Conservation (phyloP, 768 basidiomycete genomes). For the Russula griseocarnosa region DNA sequence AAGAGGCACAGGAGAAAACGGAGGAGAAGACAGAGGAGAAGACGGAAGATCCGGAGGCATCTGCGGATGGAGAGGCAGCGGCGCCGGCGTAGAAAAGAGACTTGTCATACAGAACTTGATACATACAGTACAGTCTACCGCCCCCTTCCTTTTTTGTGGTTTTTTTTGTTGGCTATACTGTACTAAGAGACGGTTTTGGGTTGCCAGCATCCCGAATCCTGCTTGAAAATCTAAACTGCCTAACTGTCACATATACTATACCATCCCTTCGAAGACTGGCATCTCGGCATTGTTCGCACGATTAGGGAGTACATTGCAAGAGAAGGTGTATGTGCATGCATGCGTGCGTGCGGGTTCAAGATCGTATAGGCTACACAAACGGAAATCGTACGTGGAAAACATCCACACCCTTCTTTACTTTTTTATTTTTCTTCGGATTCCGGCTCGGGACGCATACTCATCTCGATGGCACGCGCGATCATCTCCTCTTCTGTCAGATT, state of each 20-base stretch:
- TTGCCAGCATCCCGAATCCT: background rate
- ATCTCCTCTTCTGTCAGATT: slow-evolving; percentile 82
- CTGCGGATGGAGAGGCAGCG: background rate
- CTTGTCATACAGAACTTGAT: slow-evolving; percentile 11
- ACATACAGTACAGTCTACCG: background rate
- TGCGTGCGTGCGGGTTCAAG: too few species aligned
- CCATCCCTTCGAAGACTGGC: background rate
- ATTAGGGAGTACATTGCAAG: background rate
- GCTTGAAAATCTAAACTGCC: slow-evolving; percentile 9
- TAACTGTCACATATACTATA: background rate
- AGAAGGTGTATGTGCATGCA: background rate
- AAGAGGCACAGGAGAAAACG: background rate
- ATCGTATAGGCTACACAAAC: too few species aligned
- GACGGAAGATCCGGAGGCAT: background rate
- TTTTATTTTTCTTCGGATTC: slow-evolving; percentile 48
- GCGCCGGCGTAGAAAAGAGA: slow-evolving; percentile 2
- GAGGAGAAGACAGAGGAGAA: background rate
- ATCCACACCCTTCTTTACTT: slow-evolving; percentile 31
- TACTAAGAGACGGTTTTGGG: background rate
- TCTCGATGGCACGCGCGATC: slow-evolving; percentile 85
- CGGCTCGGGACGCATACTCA: slow-evolving; percentile 73
- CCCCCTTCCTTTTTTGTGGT: background rate
- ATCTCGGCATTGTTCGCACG: background rate
- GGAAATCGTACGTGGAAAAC: background rate
- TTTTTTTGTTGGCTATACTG: background rate